Evolutionary conservation across 257 asterid genomes (phyloP), one percentile per base, ranked within the genome.

Genomic region (Lithospermum erythrorhizon): DNA sequence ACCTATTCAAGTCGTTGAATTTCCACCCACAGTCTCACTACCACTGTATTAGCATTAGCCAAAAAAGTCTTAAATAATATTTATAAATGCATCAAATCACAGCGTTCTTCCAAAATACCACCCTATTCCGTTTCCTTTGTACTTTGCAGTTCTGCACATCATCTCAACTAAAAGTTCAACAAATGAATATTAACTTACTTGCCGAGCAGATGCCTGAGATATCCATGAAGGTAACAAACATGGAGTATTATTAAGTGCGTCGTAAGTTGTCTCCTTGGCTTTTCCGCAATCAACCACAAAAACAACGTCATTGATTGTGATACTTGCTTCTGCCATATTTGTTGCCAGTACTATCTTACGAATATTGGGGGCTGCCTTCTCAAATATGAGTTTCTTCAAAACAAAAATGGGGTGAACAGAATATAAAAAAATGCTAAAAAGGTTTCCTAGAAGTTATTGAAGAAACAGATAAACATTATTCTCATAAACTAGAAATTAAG

Each of bases 261-360:
- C 97, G 66, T 91, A 91, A 57, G 95, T 81, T 11, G 98, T 91
- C 81, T 91, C 98, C 82, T 91, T 91, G 37, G 98, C 97, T 82
- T 91, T 91, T 64, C 98, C 98, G 71, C 98, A 91, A 74, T 91
- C 98, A 49, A 91, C 90, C 74, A 91, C 98, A 77, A 84, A 91
- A 49, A 88, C 98, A 21, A 91, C 58, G 68, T 91, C 98, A 68
- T 91, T 91, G 68, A 91, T 91, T 53, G 98, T 91, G 74, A 91
- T 91, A 84, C 98, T 91, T 63, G 98, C 98, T 82, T 91, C 98
- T 1, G 98, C 98, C 98, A 91, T 91, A 76, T 91, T 91, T 17
- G 98, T 91, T 62, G 98, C 97, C 69, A 91, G 96, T 63, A 91
- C 79, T 58, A 91, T 82, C 76, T 88, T 91, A 73, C 97, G 98